Evolutionary conservation across 805 yeast genomes (phyloP).

Genomic region (Candida qinlingensis): DNA sequence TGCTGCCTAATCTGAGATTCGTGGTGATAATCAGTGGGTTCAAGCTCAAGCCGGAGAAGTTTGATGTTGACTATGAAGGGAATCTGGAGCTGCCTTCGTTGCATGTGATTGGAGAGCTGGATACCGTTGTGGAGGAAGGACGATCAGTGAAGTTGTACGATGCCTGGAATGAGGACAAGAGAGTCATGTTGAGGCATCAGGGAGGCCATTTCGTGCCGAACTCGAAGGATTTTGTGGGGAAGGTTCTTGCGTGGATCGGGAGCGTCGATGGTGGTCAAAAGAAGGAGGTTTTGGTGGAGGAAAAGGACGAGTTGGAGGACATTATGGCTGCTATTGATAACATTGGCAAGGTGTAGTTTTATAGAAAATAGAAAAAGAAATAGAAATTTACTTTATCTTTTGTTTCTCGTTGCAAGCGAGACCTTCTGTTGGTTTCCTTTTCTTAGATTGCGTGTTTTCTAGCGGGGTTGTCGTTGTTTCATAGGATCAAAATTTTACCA

Average conservation of each 20-base stretch:
- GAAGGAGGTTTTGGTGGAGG: neutral
- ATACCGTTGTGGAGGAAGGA: conserved; percentile 76
- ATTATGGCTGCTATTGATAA: conserved; percentile 34
- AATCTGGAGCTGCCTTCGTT: conserved; percentile 37
- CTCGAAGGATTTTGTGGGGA: conserved; percentile 41
- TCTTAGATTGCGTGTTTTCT: too few relatives aligned
- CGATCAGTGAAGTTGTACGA: conserved; percentile 56
- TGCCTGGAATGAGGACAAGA: conserved; percentile 35
- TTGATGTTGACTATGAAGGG: conserved; percentile 15
- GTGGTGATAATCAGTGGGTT: conserved; percentile 60
- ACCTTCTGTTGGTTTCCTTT: too few relatives aligned
- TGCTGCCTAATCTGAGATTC: conserved; percentile 28
- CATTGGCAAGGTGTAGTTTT: conserved; percentile 28
- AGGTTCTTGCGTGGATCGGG: conserved; percentile 31
- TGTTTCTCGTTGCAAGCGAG: too few relatives aligned
- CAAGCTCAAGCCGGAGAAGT: conserved; percentile 26
- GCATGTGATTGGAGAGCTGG: conserved; percentile 83
- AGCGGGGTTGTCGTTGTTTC: too few relatives aligned
- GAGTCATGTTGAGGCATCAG: conserved; percentile 67
- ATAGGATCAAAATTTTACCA: too few relatives aligned
- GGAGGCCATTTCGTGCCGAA: conserved; percentile 98
- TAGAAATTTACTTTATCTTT: too few relatives aligned
- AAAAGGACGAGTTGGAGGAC: conserved; percentile 25
- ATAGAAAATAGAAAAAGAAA: neutral
- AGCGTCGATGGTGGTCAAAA: neutral